Percentiles rank a stretch among this genome's conserved stretches.
Evolutionary conservation across 257 asterid species (phyloP).

Genomic region (Solanum ahanhuiri): DNA sequence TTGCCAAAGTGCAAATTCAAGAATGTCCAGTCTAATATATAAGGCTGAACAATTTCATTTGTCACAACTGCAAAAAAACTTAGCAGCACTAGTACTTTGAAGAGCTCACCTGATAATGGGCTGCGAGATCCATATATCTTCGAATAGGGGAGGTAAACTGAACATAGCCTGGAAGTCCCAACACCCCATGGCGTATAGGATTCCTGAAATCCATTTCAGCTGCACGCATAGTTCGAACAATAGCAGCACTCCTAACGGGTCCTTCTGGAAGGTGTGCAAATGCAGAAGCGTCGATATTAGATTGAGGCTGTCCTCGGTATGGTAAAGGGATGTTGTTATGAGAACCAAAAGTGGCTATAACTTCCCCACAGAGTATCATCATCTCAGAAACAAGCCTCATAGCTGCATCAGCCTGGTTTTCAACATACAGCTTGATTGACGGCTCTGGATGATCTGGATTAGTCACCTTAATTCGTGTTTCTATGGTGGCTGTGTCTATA

Average conservation of each 20-base stretch:
- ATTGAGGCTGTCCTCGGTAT: slow-evolving; percentile 95
- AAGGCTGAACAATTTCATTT: neutral
- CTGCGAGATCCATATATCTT: slow-evolving; percentile 90
- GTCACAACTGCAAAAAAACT: neutral
- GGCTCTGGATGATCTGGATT: slow-evolving; percentile 94
- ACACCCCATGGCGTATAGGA: slow-evolving; percentile 80
- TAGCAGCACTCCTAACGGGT: slow-evolving; percentile 81
- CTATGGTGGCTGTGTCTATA: slow-evolving; percentile 66
- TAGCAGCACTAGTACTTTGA: neutral
- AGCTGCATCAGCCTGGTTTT: slow-evolving; percentile 87
- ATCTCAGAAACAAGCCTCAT: slow-evolving; percentile 94
- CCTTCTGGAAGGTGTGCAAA: slow-evolving; percentile 96
- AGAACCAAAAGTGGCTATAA: slow-evolving; percentile 78
- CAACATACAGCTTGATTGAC: slow-evolving; percentile 74
- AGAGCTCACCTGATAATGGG: slow-evolving; percentile 76
- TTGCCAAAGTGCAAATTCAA: neutral
- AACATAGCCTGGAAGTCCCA: slow-evolving; percentile 98
- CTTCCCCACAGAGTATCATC: slow-evolving; percentile 99
- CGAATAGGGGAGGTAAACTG: slow-evolving; percentile 97
- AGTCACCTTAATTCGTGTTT: slow-evolving; percentile 69
- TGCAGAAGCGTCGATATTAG: slow-evolving; percentile 63
- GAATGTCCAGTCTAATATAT: neutral
- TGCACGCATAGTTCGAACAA: slow-evolving; percentile 75
- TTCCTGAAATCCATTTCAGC: slow-evolving; percentile 96
- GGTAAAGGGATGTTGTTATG: slow-evolving; percentile 67